Evolutionary conservation across 2,329 filamentous ascomycete species (phyloP).

Genomic region (Fusarium buharicum): DNA sequence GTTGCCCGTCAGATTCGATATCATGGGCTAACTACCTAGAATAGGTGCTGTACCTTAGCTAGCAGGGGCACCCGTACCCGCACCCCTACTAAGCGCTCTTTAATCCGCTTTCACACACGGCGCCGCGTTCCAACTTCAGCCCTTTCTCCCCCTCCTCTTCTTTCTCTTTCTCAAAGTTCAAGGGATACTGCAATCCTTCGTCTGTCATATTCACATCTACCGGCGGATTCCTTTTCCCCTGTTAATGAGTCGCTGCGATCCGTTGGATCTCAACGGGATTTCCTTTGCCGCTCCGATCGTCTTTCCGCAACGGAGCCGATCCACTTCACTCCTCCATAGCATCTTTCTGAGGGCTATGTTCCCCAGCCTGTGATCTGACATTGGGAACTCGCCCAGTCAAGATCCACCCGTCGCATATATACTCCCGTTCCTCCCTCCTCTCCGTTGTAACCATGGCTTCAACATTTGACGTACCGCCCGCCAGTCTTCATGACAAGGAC

Average conservation of each 20-base stretch:
- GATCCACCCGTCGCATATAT: conserved; percentile 50
- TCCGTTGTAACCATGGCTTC: conserved; percentile 55
- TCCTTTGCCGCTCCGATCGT: conserved; percentile 32
- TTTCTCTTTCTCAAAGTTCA: conserved; percentile 31
- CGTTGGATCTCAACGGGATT: conserved; percentile 24
- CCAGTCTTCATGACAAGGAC: conserved; percentile 53
- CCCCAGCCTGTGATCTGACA: conserved; percentile 47
- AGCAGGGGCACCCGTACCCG: conserved; percentile 39
- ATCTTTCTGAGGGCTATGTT: conserved; percentile 47
- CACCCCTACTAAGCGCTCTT: conserved; percentile 43
- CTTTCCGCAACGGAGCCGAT: conserved; percentile 23
- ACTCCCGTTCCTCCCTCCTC: conserved; percentile 40
- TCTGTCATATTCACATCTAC: conserved; percentile 8
- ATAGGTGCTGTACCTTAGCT: conserved; percentile 24
- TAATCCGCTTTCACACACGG: conserved; percentile 42
- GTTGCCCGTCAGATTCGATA: conserved; percentile 29
- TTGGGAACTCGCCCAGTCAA: conserved; percentile 42
- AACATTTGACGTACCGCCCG: conserved; percentile 55
- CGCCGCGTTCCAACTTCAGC: conserved; percentile 43
- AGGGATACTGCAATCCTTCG: conserved; percentile 25
- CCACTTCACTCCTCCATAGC: conserved; percentile 31
- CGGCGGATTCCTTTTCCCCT: conserved; percentile 2
- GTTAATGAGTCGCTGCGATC: conserved; percentile 15
- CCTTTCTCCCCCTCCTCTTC: conserved; percentile 41
- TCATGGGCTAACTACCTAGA: conserved; percentile 20